Conservation (phyloP, 805 yeast species). For the Metschnikowia matae region DNA sequence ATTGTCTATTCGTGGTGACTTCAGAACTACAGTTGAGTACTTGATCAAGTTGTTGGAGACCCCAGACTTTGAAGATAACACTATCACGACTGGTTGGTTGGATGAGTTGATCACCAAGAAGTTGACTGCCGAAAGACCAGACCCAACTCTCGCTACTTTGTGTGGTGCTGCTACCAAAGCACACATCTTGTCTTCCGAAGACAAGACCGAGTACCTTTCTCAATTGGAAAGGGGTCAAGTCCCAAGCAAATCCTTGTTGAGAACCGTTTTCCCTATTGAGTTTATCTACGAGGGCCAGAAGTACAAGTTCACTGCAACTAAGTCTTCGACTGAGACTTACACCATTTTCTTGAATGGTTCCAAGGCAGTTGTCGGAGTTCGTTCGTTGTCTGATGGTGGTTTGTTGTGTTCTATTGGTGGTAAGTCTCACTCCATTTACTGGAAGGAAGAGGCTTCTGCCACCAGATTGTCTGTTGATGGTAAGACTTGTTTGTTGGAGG, state of each 20-base stretch:
- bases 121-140: conserved; percentile 96
- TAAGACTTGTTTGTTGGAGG: conserved; percentile 90
- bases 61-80: conserved; percentile 92
- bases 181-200: conserved; percentile 68
- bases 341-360: conserved; percentile 93
- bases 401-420: conserved; percentile 84
- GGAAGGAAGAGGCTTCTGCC: conserved; percentile 96
- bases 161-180: conserved; percentile 99
- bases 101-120: conserved; percentile 92
- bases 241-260: conserved; percentile 73
- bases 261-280: conserved; percentile 87
- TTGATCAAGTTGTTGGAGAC: conserved; percentile 92
- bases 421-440: conserved; percentile 89
- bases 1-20: conserved; percentile 95
- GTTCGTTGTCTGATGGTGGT: conserved; percentile 93
- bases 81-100: conserved; percentile 98
- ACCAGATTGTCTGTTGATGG: conserved; percentile 94
- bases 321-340: conserved; percentile 80
- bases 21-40: conserved; percentile 96
- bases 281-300: conserved; percentile 92
- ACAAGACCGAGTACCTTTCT: conserved; percentile 61
- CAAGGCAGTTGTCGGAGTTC: conserved; percentile 79
- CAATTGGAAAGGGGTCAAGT: conserved; percentile 96
- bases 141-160: conserved; percentile 80
- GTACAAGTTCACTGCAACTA: conserved; percentile 93